A percentile compares a stretch with the other conserved stretches of the same genome.
These are phyloP conservation scores for Candida railenensis DNA, from an alignment of 805 yeast species.

Conservation along the genomic window DNA sequence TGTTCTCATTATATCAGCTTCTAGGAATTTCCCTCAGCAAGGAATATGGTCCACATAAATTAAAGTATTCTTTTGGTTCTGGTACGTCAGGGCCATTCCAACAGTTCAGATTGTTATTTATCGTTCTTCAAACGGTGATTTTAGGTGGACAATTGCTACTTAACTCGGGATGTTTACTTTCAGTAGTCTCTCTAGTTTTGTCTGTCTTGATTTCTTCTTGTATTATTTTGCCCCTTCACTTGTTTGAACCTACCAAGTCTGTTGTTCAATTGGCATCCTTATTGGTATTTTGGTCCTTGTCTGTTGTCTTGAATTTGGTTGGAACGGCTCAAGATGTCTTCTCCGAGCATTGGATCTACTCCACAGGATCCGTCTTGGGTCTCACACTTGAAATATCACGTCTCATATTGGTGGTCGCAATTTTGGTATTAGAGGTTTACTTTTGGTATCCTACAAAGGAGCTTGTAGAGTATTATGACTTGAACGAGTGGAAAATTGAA, in stretches of 20 bases:
- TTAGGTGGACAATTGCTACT: not conserved
- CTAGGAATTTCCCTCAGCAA: not conserved
- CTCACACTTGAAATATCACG: slow-evolving; percentile 14
- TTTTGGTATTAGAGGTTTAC: slow-evolving; percentile 15
- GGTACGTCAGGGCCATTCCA: slow-evolving; percentile 15
- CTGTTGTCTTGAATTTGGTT: slow-evolving; percentile 1
- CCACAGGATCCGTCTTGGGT: not conserved
- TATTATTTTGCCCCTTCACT: slow-evolving; percentile 25
- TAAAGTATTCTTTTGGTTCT: slow-evolving; percentile 20
- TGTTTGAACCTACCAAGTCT: slow-evolving; percentile 41
- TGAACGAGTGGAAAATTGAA: slow-evolving; percentile 8
- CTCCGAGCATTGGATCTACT: slow-evolving; percentile 13
- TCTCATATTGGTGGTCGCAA: slow-evolving; percentile 13
- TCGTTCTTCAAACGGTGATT: not conserved
- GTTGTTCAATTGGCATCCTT: slow-evolving; percentile 37
- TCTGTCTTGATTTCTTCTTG: not conserved
- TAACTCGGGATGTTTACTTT: not conserved
- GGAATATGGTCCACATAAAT: slow-evolving; percentile 12
- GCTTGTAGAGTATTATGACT: slow-evolving; percentile 16
- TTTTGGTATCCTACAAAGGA: slow-evolving; percentile 21
- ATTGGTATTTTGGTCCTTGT: slow-evolving; percentile 37
- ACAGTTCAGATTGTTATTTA: slow-evolving; percentile 14
- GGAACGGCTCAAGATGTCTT: slow-evolving; percentile 18
- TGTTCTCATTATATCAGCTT: not conserved
- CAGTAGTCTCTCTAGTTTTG: not conserved